Conservation (phyloP, 2,329 filamentous ascomycete species). For the Diaporthe longicolla region DNA sequence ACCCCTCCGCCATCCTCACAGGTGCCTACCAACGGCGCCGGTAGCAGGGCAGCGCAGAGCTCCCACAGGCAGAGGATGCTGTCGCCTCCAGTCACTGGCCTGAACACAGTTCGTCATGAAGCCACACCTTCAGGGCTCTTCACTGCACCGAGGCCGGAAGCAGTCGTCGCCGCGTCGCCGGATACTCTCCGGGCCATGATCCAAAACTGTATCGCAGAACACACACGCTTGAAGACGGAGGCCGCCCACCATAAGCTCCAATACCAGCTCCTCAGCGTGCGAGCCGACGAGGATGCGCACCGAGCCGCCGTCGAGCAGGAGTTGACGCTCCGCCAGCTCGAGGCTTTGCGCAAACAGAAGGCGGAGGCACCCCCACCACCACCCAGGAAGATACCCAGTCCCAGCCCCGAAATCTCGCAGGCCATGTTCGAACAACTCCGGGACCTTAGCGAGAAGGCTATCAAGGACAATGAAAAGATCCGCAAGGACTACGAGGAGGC, state of each 20-base stretch:
- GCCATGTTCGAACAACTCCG: slow-evolving; percentile 74
- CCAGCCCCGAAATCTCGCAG: slow-evolving; percentile 66
- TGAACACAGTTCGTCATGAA: slow-evolving; percentile 51
- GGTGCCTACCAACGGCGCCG: slow-evolving; percentile 52
- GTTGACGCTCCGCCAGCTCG: slow-evolving; percentile 89
- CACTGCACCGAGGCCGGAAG: slow-evolving; percentile 61
- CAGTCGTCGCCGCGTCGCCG: slow-evolving; percentile 66
- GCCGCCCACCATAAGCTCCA: slow-evolving; percentile 93
- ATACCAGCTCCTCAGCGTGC: slow-evolving; percentile 85
- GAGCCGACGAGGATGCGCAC: slow-evolving; percentile 87
- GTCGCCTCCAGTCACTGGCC: slow-evolving; percentile 67
- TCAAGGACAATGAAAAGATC: slow-evolving; percentile 75
- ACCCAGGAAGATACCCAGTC: slow-evolving; percentile 66
- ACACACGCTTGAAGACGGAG: slow-evolving; percentile 79
- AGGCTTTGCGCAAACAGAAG: slow-evolving; percentile 79
- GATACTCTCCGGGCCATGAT: slow-evolving; percentile 72
- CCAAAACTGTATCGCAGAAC: slow-evolving; percentile 67
- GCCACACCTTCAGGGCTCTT: slow-evolving; percentile 56
- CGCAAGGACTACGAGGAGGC: slow-evolving; percentile 75
- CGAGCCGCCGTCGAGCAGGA: slow-evolving; percentile 92
- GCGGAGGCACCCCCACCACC: slow-evolving; percentile 19
- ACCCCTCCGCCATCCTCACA: slow-evolving; percentile 72
- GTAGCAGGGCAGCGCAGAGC: slow-evolving; percentile 51
- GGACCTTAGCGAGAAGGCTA: slow-evolving; percentile 74
- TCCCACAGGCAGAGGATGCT: slow-evolving; percentile 65